phyloP scores from a whole-genome alignment of 179 eudicot genomes.

The Beta macrorhiza region DNA sequence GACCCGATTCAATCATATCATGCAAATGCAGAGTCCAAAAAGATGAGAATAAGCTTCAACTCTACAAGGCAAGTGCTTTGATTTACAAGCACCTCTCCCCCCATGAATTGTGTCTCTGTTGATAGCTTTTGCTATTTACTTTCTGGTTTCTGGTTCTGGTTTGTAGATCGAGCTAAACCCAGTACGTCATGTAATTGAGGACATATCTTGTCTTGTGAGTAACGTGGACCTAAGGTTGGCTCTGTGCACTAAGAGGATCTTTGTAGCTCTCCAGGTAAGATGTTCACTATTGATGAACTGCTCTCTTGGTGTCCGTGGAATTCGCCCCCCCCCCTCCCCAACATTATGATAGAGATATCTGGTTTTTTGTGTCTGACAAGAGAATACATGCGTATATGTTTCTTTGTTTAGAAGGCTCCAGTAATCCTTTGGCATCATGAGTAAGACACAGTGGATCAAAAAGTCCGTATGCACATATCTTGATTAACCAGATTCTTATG shows the following conservation, averaged over 20 bases:
- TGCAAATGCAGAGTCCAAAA: conserved; percentile 26
- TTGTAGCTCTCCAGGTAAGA: conserved; percentile 30
- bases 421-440: too few relatives aligned
- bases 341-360: neutral
- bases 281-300: neutral
- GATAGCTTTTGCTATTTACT: conserved; percentile 6
- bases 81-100: neutral
- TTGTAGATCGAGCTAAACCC: conserved; percentile 37
- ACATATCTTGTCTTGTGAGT: conserved; percentile 34
- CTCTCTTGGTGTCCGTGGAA: neutral
- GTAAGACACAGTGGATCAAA: too few relatives aligned
- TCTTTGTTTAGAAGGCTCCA: too few relatives aligned
- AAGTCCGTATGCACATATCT: too few relatives aligned
- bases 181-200: conserved; percentile 38
- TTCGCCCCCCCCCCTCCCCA: too few relatives aligned
- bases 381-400: neutral
- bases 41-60: conserved; percentile 31
- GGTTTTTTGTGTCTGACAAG: neutral
- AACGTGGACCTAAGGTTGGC: conserved; percentile 37
- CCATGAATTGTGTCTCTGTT: neutral
- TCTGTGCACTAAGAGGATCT: conserved; percentile 25
- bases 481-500: too few relatives aligned
- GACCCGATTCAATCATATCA: conserved; percentile 19
- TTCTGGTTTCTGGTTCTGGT: conserved; percentile 17
- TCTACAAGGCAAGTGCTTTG: conserved; percentile 32